Evolutionary conservation across 371 early-diverging fungal species (phyloP).

Genomic region (Saksenaea vasiformis): DNA sequence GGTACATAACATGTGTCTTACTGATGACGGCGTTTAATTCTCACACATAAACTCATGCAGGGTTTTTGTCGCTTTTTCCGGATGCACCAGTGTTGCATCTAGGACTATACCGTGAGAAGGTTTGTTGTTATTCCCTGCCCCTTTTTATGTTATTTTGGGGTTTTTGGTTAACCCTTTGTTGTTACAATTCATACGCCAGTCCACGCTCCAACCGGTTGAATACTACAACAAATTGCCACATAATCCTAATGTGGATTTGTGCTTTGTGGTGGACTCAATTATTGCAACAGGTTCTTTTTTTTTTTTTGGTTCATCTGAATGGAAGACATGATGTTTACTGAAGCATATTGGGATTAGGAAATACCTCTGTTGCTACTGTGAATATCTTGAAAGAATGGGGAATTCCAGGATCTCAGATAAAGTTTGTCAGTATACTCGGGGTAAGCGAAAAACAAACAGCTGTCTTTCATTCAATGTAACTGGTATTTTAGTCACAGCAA

Average conservation of each 20-base stretch:
- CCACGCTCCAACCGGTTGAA: slow-evolving; percentile 85
- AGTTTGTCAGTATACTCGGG: slow-evolving; percentile 67
- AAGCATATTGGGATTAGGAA: slow-evolving; percentile 30
- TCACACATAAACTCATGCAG: slow-evolving; percentile 27
- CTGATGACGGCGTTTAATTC: not conserved
- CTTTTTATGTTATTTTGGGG: not conserved
- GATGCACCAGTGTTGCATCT: slow-evolving; percentile 78
- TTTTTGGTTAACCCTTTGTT: not conserved
- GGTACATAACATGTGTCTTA: no score
- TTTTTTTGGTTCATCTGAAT: no score
- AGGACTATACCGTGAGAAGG: slow-evolving; percentile 85
- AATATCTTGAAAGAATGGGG: slow-evolving; percentile 86
- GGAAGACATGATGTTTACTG: not conserved
- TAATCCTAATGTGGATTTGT: slow-evolving; percentile 66
- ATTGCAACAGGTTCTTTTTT: slow-evolving; percentile 73
- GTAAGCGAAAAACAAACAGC: slow-evolving; percentile 26
- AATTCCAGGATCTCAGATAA: slow-evolving; percentile 60
- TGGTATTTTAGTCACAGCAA: slow-evolving; percentile 33
- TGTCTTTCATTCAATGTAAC: not conserved
- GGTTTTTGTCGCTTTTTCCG: slow-evolving; percentile 70
- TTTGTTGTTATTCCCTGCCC: slow-evolving; percentile 8
- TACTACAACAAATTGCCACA: slow-evolving; percentile 90
- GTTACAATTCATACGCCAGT: slow-evolving; percentile 24
- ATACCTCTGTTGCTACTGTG: slow-evolving; percentile 83
- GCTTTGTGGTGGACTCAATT: slow-evolving; percentile 83